A percentile compares a stretch with the other conserved stretches of the same genome.
These are phyloP conservation scores for Fusarium camptoceras DNA, from an alignment of 2,329 filamentous ascomycete species.

Conservation along the genomic window DNA sequence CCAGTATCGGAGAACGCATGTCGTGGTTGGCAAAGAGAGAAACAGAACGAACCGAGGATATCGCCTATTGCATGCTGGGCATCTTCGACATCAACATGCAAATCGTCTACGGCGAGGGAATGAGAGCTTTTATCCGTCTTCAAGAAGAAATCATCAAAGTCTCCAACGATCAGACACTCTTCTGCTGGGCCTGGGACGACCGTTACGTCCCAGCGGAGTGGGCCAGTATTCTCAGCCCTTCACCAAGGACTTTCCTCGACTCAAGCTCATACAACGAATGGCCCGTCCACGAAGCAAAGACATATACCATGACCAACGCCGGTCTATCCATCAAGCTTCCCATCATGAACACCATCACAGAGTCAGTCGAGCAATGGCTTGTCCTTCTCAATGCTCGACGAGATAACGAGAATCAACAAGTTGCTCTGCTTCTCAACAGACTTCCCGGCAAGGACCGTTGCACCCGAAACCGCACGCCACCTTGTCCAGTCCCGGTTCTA, in stretches of 20 bases:
- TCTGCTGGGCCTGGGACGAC: slow-evolving; percentile 26
- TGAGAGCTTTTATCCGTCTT: slow-evolving; percentile 14
- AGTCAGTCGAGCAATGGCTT: slow-evolving; percentile 25
- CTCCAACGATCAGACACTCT: slow-evolving; percentile 21
- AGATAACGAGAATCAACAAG: slow-evolving; percentile 23
- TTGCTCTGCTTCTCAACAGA: slow-evolving; percentile 8
- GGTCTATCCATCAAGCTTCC: slow-evolving; percentile 17
- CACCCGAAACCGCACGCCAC: slow-evolving; percentile 15
- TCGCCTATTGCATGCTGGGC: slow-evolving; percentile 24
- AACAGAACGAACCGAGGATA: slow-evolving; percentile 15
- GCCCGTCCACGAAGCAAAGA: slow-evolving; percentile 26
- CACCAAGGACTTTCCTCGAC: slow-evolving; percentile 17
- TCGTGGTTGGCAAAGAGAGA: slow-evolving; percentile 21
- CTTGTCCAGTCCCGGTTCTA: neutral
- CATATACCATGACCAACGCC: slow-evolving; percentile 23
- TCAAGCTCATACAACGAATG: slow-evolving; percentile 21
- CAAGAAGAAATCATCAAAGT: slow-evolving; percentile 30
- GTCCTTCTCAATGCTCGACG: slow-evolving; percentile 23
- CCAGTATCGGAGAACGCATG: slow-evolving; percentile 25
- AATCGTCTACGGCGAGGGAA: slow-evolving; percentile 22
- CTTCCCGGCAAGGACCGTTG: slow-evolving; percentile 22
- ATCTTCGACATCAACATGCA: slow-evolving; percentile 35
- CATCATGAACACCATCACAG: slow-evolving; percentile 25
- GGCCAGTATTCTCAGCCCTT: slow-evolving; percentile 17
- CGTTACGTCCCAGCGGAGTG: slow-evolving; percentile 22